Percentiles rank a stretch among this genome's conserved stretches.
These are phyloP conservation scores for Mucor sp. DNA, from an alignment of 371 early-diverging fungal species.

Conservation along the genomic window DNA sequence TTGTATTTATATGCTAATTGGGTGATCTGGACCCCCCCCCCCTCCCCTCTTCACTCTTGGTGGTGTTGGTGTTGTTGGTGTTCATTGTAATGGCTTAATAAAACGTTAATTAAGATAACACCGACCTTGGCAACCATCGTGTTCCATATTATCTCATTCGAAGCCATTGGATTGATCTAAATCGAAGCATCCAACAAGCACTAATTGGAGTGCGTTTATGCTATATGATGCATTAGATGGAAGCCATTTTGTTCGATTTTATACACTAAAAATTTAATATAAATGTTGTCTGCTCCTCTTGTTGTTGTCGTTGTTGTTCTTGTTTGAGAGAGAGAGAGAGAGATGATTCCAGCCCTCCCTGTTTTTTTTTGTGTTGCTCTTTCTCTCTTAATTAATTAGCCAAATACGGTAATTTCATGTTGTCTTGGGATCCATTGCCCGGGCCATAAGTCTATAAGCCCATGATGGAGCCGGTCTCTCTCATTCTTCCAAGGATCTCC, in stretches of 20 bases:
- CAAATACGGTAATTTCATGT: not conserved
- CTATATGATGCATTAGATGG: too few species aligned
- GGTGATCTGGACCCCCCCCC: slow-evolving; percentile 1
- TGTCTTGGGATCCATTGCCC: not conserved
- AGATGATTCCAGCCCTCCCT: not conserved
- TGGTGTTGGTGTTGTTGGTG: not conserved
- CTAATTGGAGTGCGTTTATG: not conserved
- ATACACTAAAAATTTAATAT: not conserved
- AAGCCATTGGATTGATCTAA: not conserved
- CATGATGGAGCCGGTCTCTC: too few species aligned
- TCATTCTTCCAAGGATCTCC: too few species aligned
- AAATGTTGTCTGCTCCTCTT: not conserved
- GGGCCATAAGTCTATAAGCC: not conserved
- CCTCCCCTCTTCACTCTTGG: not conserved
- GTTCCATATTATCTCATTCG: not conserved
- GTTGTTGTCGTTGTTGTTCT: not conserved
- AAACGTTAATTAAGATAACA: not conserved
- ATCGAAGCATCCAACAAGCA: not conserved
- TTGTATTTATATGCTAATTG: not conserved
- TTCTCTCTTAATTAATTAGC: not conserved
- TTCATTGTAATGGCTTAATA: not conserved
- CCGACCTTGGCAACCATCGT: slow-evolving; percentile 3
- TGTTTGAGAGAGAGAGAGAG: too few species aligned
- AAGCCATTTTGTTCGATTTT: too few species aligned
- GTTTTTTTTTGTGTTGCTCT: not conserved